These are phyloP conservation scores for Akanthomyces uredinophilus DNA, from an alignment of 2,329 filamentous ascomycete genomes.

Conservation along the genomic window DNA sequence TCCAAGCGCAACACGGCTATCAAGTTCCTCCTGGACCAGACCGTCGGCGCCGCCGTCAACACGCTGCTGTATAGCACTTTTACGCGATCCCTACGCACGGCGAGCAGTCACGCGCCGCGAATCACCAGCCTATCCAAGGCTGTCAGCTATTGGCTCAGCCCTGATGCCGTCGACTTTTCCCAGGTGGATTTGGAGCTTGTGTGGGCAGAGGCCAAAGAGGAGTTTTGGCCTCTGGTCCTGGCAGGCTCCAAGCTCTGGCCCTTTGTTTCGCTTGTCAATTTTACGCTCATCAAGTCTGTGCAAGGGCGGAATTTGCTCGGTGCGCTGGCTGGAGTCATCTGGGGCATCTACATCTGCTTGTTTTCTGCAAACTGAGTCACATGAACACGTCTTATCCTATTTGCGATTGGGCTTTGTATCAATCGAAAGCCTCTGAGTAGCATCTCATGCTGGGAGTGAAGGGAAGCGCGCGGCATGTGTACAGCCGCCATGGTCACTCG, in stretches of 20 bases:
- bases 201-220: constrained; percentile 39
- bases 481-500: not conserved
- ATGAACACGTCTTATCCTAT: not conserved
- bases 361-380: constrained; percentile 34
- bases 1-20: constrained; percentile 59
- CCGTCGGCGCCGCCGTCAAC: constrained; percentile 59
- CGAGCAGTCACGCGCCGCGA: constrained; percentile 39
- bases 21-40: constrained; percentile 68
- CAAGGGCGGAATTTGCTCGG: constrained; percentile 66
- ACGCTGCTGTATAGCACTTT: constrained; percentile 58
- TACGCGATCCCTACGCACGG: constrained; percentile 51
- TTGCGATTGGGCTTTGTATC: not conserved
- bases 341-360: constrained; percentile 72
- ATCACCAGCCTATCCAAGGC: constrained; percentile 32
- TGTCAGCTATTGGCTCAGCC: constrained; percentile 30
- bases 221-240: constrained; percentile 59
- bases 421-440: too few species aligned
- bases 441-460: too few species aligned
- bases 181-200: constrained; percentile 42
- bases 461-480: not conserved
- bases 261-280: constrained; percentile 63
- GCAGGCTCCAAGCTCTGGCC: constrained; percentile 71
- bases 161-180: constrained; percentile 38
- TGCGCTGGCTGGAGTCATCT: constrained; percentile 65
- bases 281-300: constrained; percentile 63